Percentiles rank a stretch among this genome's conserved stretches.
phyloP scores from a whole-genome alignment of 139 green algal genomes.

The Closterium sp. region DNA sequence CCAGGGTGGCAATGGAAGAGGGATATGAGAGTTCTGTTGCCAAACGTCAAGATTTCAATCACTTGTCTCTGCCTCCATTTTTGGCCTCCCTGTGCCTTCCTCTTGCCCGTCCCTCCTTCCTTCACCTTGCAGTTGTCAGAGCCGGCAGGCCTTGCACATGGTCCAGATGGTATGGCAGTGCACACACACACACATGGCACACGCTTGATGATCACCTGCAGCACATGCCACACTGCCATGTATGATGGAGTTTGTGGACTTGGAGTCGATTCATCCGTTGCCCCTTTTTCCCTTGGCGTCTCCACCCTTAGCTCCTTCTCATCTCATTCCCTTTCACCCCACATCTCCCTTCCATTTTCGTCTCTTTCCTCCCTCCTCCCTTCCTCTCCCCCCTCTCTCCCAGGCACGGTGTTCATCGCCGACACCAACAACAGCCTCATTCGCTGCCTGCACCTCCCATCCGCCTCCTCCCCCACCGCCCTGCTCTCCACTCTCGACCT shows the following conservation, averaged over 20 bases:
- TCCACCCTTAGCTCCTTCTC: background rate
- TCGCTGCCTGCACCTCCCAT: slow-evolving; percentile 49
- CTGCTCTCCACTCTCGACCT: slow-evolving; percentile 64
- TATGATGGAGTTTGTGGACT: too few species aligned
- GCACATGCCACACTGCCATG: slow-evolving; percentile 66
- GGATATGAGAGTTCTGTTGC: background rate
- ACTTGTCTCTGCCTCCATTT: background rate
- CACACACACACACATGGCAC: too few species aligned
- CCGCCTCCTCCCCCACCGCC: slow-evolving; percentile 2
- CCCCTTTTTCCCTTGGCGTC: too few species aligned
- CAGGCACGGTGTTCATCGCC: slow-evolving; percentile 60
- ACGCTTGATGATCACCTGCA: slow-evolving; percentile 73
- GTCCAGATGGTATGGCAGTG: slow-evolving; percentile 43
- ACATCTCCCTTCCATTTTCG: background rate
- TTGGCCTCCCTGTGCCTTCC: background rate
- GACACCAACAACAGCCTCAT: slow-evolving; percentile 79
- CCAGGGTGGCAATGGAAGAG: too few species aligned
- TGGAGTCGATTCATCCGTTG: too few species aligned
- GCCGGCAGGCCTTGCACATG: slow-evolving; percentile 63
- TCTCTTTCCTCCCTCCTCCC: background rate
- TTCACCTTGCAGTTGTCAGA: slow-evolving; percentile 63
- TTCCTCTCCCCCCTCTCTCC: background rate
- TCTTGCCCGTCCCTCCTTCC: background rate
- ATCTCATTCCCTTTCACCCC: background rate
- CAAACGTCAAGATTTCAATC: background rate